phyloP scores from a whole-genome alignment of 1,284 basidiomycete species.

The Rhizoctonia solani region DNA sequence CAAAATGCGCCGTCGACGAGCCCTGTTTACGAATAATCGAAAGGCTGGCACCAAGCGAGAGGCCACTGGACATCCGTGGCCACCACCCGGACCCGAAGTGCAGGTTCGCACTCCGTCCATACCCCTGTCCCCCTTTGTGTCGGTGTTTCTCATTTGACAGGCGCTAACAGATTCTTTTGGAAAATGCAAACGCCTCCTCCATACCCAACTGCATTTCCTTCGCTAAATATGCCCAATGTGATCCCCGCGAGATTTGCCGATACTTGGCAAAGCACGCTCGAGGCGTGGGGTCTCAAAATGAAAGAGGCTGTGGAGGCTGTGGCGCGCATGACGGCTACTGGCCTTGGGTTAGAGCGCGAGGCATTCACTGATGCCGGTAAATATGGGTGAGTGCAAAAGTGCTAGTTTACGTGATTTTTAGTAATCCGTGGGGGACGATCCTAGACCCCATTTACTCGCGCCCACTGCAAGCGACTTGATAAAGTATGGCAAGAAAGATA shows the following conservation, averaged over 20 bases:
- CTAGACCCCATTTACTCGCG: conserved; percentile 82
- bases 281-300: conserved; percentile 84
- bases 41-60: conserved; percentile 69
- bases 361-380: conserved; percentile 75
- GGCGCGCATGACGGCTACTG: conserved; percentile 80
- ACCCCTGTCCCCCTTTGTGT: background rate
- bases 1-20: conserved; percentile 79
- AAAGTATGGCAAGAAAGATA: conserved; percentile 75
- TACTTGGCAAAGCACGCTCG: conserved; percentile 70
- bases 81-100: conserved; percentile 89
- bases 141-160: background rate
- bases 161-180: conserved; percentile 70
- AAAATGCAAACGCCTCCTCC: conserved; percentile 78
- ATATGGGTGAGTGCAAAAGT: conserved; percentile 66
- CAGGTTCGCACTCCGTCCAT: conserved; percentile 49
- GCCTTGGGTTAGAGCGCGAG: conserved; percentile 69
- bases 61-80: conserved; percentile 70
- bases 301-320: conserved; percentile 82
- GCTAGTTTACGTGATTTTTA: background rate
- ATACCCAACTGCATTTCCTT: conserved; percentile 75
- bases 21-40: conserved; percentile 74
- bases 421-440: background rate
- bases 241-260: conserved; percentile 64
- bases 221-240: conserved; percentile 77
- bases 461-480: conserved; percentile 87